These are phyloP conservation scores for Volvox reticuliferus DNA, from an alignment of 139 green algal species.

Conservation along the genomic window DNA sequence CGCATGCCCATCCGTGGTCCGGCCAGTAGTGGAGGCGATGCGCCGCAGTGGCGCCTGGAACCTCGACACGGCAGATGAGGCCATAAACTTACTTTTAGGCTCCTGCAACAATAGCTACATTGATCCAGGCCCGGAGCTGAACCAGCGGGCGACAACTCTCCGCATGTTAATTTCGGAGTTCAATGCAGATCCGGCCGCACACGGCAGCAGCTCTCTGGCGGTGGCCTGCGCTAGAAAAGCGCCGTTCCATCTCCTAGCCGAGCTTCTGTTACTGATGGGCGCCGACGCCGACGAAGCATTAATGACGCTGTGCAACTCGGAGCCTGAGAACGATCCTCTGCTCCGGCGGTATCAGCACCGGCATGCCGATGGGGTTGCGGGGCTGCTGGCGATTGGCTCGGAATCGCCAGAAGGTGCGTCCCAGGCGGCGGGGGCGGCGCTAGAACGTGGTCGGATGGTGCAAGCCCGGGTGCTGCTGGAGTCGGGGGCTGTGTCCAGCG, in stretches of 20 bases:
- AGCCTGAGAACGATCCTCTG: neutral
- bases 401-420: neutral
- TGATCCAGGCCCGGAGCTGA: neutral
- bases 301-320: neutral
- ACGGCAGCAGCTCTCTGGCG: neutral
- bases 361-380: neutral
- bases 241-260: neutral
- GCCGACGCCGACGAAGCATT: constrained; percentile 4
- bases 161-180: neutral
- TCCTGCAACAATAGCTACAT: neutral
- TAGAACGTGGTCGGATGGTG: neutral
- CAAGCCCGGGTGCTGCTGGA: neutral
- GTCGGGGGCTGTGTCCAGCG: neutral
- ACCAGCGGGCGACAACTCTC: neutral
- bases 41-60: neutral
- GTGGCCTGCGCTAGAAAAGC: too few species aligned
- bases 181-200: neutral
- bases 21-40: neutral
- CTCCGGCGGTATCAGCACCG: neutral
- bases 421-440: neutral
- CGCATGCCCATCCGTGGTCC: neutral
- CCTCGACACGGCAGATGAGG: neutral
- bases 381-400: neutral
- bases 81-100: neutral
- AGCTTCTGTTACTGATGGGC: neutral